Evolutionary conservation across 2,329 filamentous ascomycete genomes (phyloP), one percentile per base, ranked within the genome.

Genomic region (Mycosphaerella sp.): DNA sequence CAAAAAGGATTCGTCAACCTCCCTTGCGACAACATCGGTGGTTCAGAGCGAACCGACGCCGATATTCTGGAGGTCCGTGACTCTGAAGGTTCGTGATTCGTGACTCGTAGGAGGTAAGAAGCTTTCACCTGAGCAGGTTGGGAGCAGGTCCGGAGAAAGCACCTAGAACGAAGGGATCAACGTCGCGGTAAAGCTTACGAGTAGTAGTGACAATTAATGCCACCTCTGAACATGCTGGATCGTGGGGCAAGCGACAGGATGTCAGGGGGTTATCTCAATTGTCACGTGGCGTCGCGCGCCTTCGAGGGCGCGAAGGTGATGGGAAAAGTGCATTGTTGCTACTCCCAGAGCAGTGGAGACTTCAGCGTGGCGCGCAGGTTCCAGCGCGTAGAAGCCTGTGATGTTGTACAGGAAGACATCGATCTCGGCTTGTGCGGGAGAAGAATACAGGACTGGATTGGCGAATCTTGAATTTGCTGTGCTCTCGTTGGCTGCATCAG

Each of bases 61-160:
- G 4, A 26, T 17, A 43, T 39, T 43, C 17, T 14, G 12, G 23
- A 44, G 32, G 44, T 23, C 11, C 48, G 41, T 51, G 48, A 51
- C 48, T 51, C 40, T 40, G 17, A 29, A 38, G 21, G 31, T 45
- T 23, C 21, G n/a, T 21, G 8, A 4, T 43, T 5, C 9, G 21
- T 21, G 48, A 17, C 14, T 17, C 14, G 14, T 17, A 17, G 14
- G 14, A 17, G 14, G 14, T 17, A 17, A 17, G 14, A 17, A 17
- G 14, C 14, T 17, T 26, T 26, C 26, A 6, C 26, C 6, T 4
- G 26, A 26, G 26, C 26, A 26, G 26, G 26, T 26, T 26, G 26
- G 26, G 6, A 51, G 48, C 40, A 51, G 40, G 23, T 51, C 39
- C 48, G 31, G 48, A 51, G 31, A 38, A 7, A 42, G 36, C 12